Evolutionary conservation across 305 asterid genomes (phyloP), one percentile per base, ranked within the genome.

Genomic region (Andrographis paniculata): DNA sequence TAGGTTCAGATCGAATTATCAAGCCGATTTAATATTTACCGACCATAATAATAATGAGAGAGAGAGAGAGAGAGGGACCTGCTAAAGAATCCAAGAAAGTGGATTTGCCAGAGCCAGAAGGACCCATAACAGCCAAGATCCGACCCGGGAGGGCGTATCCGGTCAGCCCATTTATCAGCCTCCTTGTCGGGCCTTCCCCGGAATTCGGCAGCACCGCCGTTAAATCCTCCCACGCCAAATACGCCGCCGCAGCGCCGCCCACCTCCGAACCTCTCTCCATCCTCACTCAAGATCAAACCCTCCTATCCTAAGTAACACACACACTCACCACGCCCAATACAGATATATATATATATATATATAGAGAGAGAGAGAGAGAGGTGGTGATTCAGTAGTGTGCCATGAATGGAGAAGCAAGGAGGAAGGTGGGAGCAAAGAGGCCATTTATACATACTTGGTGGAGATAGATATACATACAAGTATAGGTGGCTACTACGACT

Each of bases 61-160:
- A 52, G 61, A 16, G 48, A 44, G 63, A 39, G 43, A 50, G 49
- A 20, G 47, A 14, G 31, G 20, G 10, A 82, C 96, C 96, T 72
- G 97, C 81, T 39, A 88, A 62, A 50, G 92, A 71, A 73, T 88
- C 97, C 7, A 88, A 84, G 55, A 88, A 82, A 6, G 97, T 88
- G 24, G 95, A 84, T 62, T 88, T 88, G 64, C 97, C 97, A n/a
- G n/a, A n/a, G n/a, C n/a, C n/a, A n/a, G n/a, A n/a, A n/a, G n/a
- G n/a, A n/a, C n/a, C n/a, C 94, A 88, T 88, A 19, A 88, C 93
- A 20, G 95, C 95, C 97, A 84, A 67, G 69, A 84, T 77, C 54
- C 95, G 54, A 18, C 88, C 92, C 16, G 97, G 95, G 20, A 73
- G 68, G 38, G 97, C 95, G 65, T 70, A 88, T 14, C 97, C 97